phyloP scores from a whole-genome alignment of 495 filamentous ascomycete species.

The Corynascus novoguineensis region DNA sequence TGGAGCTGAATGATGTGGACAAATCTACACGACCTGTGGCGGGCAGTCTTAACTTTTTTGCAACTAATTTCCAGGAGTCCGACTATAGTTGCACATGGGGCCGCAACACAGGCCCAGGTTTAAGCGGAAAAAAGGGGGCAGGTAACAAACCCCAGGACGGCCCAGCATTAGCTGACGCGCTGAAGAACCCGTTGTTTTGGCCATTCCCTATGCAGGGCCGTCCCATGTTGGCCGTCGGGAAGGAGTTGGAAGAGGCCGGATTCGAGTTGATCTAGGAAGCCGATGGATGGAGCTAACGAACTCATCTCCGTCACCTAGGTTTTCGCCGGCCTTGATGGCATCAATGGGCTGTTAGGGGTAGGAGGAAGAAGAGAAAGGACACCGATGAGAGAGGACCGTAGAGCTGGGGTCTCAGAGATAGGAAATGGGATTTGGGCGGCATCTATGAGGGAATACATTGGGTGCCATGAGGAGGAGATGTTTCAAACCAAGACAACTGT shows the following conservation, averaged over 20 bases:
- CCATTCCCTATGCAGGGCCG: conserved; percentile 51
- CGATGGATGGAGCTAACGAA: not conserved
- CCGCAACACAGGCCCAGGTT: not conserved
- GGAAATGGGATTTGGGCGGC: not conserved
- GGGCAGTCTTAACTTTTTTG: conserved; percentile 47
- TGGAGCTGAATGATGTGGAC: conserved; percentile 17
- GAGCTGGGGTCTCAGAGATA: not conserved
- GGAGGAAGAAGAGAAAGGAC: not conserved
- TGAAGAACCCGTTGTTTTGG: conserved; percentile 49
- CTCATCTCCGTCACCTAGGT: too few species aligned
- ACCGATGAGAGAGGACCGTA: not conserved
- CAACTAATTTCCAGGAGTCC: conserved; percentile 39
- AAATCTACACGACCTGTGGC: conserved; percentile 33
- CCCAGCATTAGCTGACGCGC: conserved; percentile 18
- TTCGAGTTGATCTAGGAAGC: conserved; percentile 34
- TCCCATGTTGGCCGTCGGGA: conserved; percentile 43
- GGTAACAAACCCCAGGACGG: not conserved
- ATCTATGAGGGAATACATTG: not conserved
- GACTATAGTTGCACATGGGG: conserved; percentile 40
- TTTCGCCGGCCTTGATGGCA: not conserved
- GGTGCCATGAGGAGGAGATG: not conserved
- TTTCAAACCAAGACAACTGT: not conserved
- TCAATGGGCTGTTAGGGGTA: not conserved
- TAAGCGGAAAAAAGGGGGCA: conserved; percentile 8
- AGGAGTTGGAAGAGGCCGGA: conserved; percentile 41